These are phyloP conservation scores for Buddleja alternifolia DNA, from an alignment of 257 asterid genomes.

Conservation along the genomic window DNA sequence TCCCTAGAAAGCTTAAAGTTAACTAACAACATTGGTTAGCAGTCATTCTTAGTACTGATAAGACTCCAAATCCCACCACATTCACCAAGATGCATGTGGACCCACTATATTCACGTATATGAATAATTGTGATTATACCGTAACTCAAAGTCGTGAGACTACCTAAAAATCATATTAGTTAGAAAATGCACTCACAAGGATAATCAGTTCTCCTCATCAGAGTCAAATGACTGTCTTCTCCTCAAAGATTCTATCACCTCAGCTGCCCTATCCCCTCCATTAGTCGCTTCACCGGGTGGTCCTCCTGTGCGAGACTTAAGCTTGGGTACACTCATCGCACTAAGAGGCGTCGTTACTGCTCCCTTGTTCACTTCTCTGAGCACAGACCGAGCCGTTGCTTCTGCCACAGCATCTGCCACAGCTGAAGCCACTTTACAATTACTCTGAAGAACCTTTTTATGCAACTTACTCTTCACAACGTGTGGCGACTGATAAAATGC, in stretches of 20 bases:
- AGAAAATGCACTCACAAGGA: not conserved
- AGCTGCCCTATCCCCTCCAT: conserved; percentile 50
- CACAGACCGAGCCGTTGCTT: conserved; percentile 66
- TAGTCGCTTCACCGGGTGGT: not conserved
- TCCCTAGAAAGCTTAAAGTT: too few species aligned
- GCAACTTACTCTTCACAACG: conserved; percentile 32
- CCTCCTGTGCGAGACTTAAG: conserved; percentile 53
- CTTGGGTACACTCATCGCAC: conserved; percentile 79
- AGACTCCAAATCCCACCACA: not conserved
- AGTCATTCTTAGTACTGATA: too few species aligned
- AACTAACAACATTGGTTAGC: too few species aligned
- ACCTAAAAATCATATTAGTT: not conserved
- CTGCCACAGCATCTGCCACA: conserved; percentile 72
- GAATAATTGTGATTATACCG: not conserved
- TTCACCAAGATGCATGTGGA: too few species aligned
- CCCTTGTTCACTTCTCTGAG: conserved; percentile 71
- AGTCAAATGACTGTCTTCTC: conserved; percentile 69
- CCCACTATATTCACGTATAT: not conserved
- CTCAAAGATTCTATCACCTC: conserved; percentile 75
- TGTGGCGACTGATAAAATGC: conserved; percentile 39
- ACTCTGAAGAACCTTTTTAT: conserved; percentile 25
- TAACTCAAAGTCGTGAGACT: too few species aligned
- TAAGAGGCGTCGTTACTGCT: conserved; percentile 57
- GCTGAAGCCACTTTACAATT: conserved; percentile 71
- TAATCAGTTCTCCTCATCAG: conserved; percentile 69